Conservation (phyloP, 495 filamentous ascomycete genomes). For the Tuber indicum region DNA sequence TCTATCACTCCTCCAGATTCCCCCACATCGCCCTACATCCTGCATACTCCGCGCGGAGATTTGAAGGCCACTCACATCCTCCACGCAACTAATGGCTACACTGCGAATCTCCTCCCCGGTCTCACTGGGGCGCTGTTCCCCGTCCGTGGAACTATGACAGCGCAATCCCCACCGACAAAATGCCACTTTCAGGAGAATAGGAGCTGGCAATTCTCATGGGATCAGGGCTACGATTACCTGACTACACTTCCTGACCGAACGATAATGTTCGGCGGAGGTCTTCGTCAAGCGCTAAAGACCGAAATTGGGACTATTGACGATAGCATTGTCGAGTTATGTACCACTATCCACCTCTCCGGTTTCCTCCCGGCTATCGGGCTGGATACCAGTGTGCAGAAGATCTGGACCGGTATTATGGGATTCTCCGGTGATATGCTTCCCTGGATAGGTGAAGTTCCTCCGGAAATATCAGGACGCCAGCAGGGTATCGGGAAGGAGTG, state of each 20-base stretch:
- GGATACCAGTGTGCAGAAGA: constrained; percentile 12
- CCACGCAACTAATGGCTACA: constrained; percentile 50
- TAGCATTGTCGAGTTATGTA: constrained; percentile 31
- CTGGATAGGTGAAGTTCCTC: constrained; percentile 47
- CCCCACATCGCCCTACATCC: constrained; percentile 31
- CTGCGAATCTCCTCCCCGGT: constrained; percentile 47
- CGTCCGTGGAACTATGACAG: constrained; percentile 48
- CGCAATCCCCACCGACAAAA: constrained; percentile 39
- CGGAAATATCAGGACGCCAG: constrained; percentile 34
- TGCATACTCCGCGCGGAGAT: constrained; percentile 43
- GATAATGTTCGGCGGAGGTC: constrained; percentile 44
- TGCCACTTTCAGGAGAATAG: constrained; percentile 29
- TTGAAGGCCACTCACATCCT: constrained; percentile 46
- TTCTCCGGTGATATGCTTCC: constrained; percentile 48
- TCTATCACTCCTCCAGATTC: constrained; percentile 16
- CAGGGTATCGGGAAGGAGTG: constrained; percentile 43
- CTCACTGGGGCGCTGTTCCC: constrained; percentile 47
- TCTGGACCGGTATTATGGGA: constrained; percentile 50
- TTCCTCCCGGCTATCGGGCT: constrained; percentile 27
- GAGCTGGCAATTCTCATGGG: constrained; percentile 43
- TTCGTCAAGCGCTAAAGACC: constrained; percentile 37
- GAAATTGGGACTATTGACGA: constrained; percentile 44
- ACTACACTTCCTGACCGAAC: constrained; percentile 38
- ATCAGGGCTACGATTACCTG: constrained; percentile 36
- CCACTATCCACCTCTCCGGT: constrained; percentile 35